phyloP scores from a whole-genome alignment of 352 stramenopile genomes.

The Phytophthora podocarpi region DNA sequence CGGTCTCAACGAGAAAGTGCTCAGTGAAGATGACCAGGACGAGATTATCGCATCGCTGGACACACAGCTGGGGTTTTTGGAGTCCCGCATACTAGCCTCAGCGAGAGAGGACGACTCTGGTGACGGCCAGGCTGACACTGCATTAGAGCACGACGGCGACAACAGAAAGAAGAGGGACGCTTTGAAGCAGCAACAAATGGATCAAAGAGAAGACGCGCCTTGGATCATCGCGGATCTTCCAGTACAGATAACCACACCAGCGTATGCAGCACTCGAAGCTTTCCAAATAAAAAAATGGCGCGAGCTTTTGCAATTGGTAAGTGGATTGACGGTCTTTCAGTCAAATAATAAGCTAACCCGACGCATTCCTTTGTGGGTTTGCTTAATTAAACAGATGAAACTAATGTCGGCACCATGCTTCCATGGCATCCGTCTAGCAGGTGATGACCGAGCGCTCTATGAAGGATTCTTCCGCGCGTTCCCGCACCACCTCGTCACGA shows the following conservation, averaged over 20 bases:
- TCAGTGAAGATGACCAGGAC: conserved; percentile 1
- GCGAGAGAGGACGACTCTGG: conserved; percentile 3
- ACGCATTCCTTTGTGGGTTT: no score
- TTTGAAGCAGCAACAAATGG: background rate
- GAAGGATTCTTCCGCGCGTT: conserved; percentile 76
- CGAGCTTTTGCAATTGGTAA: conserved; percentile 58
- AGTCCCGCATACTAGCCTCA: conserved; percentile 15
- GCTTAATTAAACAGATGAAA: conserved; percentile 31
- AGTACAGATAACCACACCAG: conserved; percentile 10
- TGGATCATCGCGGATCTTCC: conserved; percentile 30
- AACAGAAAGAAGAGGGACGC: conserved; percentile 7
- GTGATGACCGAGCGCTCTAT: conserved; percentile 67
- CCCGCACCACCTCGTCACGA: conserved; percentile 67
- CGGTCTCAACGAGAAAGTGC: background rate
- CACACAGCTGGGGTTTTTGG: conserved; percentile 11
- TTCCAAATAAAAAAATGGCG: conserved; percentile 72
- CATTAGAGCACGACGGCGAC: background rate
- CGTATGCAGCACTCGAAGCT: conserved; percentile 58
- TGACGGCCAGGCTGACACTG: conserved; percentile 2
- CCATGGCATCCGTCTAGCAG: conserved; percentile 51
- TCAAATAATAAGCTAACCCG: no score
- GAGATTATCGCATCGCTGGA: conserved; percentile 9
- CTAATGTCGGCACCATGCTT: conserved; percentile 52
- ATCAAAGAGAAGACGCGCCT: conserved; percentile 24
- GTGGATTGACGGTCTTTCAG: no score